Base-by-base conservation (phyloP, 2,329 filamentous ascomycete species). In the Parafenestella ontariensis region DNA sequence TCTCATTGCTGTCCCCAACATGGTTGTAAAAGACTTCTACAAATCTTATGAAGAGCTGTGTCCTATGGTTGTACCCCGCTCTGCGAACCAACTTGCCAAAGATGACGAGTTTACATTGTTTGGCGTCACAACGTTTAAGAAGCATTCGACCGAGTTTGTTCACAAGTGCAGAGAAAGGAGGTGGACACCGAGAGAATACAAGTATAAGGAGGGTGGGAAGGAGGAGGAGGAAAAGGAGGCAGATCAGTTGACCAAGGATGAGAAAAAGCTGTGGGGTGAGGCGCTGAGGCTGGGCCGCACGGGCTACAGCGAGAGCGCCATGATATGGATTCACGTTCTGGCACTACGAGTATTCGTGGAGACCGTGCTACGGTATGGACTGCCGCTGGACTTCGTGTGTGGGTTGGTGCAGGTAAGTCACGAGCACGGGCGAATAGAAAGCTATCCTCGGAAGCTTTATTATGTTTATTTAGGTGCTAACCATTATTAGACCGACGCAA, bases 261-360 rank as follows among this genome's bases (percentile, higher is more conserved):
- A 96, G 80, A 86, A 89, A 76, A 96, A 95, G 79, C 83, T 96
- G 2, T 96, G 92, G 87, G 92, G 92, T 10, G 94, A 99, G 79
- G 92, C 93, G 3, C 77, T 99, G 70, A 85, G 92, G 62, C 83
- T 97, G 67, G 91, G 89, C 13, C 84, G 93, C 59, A 96, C 92
- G n/a, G 92, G 92, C 15, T 99, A 95, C 87, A 94, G 92, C 72
- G 95, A 99, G 79, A 89, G 89, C 59, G 92, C 96, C 62, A 96
- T 96, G 91, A 89, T 94, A 49, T 96, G 93, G 92, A 85, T 96
- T 45, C 95, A 99, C 73, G 90, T 96, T 24, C 82, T 98, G 70
- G 90, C 93, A 6, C 79, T 99, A 68, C 84, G 95, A 49, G 93
- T 98, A 18, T 99, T 98, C 77, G 95, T 99, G 18, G 95, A 99